These are phyloP conservation scores for Penicillium odoratum DNA, from an alignment of 495 filamentous ascomycete genomes.

Conservation along the genomic window DNA sequence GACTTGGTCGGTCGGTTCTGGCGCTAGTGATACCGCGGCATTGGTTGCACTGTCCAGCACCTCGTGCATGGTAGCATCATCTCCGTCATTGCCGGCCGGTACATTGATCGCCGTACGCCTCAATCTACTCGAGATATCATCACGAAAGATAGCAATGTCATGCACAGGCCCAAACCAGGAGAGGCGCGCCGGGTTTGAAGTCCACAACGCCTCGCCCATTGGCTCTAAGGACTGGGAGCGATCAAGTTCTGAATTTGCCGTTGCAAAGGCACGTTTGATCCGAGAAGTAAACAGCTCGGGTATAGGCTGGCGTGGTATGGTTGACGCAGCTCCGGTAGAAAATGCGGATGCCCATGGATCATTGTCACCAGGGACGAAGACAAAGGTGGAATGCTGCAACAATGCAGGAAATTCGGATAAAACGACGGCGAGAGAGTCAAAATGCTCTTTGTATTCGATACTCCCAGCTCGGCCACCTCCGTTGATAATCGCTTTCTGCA, in stretches of 20 bases:
- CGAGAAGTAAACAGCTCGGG: constrained; percentile 87
- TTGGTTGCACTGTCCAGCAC: constrained; percentile 14
- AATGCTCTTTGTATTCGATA: constrained; percentile 94
- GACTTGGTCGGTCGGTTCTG: constrained; percentile 16
- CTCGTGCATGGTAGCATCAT: constrained; percentile 24
- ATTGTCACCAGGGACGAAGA: constrained; percentile 94
- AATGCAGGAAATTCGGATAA: constrained; percentile 85
- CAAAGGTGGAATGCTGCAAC: constrained; percentile 74
- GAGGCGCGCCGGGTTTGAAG: constrained; percentile 79
- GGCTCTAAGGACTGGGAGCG: constrained; percentile 41
- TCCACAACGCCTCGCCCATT: constrained; percentile 76
- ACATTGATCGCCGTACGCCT: constrained; percentile 70
- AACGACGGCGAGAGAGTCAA: constrained; percentile 78
- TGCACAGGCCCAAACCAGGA: constrained; percentile 81
- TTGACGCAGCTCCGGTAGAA: constrained; percentile 73
- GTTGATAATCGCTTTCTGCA: constrained; percentile 64
- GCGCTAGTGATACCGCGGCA: constrained; percentile 13
- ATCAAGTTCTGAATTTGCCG: constrained; percentile 66
- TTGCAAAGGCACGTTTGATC: constrained; percentile 74
- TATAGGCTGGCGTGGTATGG: constrained; percentile 69
- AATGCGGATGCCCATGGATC: constrained; percentile 92
- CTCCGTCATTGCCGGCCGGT: constrained; percentile 22
- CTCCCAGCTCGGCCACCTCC: constrained; percentile 66
- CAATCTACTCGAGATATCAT: constrained; percentile 77
- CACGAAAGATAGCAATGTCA: constrained; percentile 82